A percentile compares a stretch with the other conserved stretches of the same genome.
These are phyloP conservation scores for Anisogramma anomala DNA, from an alignment of 2,329 filamentous ascomycete genomes.

Conservation along the genomic window DNA sequence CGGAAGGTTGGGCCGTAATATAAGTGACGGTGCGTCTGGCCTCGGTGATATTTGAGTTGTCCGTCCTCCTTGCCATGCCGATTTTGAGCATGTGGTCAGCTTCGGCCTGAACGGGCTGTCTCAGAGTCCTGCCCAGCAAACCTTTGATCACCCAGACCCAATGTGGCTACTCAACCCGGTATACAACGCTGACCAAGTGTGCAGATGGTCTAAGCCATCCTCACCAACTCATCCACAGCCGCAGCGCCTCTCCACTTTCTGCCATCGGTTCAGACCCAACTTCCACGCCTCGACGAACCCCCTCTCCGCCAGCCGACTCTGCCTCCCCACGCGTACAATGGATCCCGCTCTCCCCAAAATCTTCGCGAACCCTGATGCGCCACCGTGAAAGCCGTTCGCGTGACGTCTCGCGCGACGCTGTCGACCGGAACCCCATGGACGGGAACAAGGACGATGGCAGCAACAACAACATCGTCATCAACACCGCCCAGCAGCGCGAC, in stretches of 20 bases:
- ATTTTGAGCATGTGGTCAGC: too few species aligned
- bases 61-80: too few species aligned
- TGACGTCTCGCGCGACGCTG: background rate
- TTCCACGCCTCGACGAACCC: conserved; percentile 25
- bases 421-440: background rate
- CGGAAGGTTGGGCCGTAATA: too few species aligned
- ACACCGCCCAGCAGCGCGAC: background rate
- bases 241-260: conserved; percentile 3
- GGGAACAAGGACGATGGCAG: background rate
- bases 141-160: too few species aligned
- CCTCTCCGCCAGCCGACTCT: conserved; percentile 21
- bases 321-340: conserved; percentile 22
- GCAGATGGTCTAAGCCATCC: conserved; percentile 14
- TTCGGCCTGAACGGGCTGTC: too few species aligned
- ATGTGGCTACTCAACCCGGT: too few species aligned
- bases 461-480: background rate
- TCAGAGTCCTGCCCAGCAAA: too few species aligned
- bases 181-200: conserved; percentile 1
- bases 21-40: too few species aligned
- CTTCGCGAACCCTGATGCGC: conserved; percentile 32
- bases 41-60: too few species aligned
- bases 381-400: conserved; percentile 21
- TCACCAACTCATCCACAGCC: conserved; percentile 1
- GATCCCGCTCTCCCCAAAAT: conserved; percentile 38
- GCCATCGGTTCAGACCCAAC: background rate